Evolutionary conservation across 2,329 filamentous ascomycete species (phyloP).

Genomic region (Aspergillus sp.): DNA sequence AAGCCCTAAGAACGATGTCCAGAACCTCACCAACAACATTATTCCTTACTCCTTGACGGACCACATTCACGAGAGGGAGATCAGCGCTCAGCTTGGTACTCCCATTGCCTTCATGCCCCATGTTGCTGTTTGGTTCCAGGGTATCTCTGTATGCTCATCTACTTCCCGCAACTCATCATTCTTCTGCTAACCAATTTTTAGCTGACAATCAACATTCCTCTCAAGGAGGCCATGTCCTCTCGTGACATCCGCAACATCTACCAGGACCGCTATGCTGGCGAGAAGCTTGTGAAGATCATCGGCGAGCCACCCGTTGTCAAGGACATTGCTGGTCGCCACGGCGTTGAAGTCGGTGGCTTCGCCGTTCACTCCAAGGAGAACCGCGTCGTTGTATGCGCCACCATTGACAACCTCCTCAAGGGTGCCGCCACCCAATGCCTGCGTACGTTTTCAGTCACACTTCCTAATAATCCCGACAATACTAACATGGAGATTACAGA

Average conservation of each 20-base stretch:
- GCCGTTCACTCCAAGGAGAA: conserved; percentile 88
- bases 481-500: conserved; percentile 48
- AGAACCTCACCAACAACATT: conserved; percentile 79
- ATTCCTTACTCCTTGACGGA: conserved; percentile 89
- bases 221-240: conserved; percentile 82
- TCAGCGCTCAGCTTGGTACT: conserved; percentile 72
- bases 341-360: conserved; percentile 91
- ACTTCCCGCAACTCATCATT: neutral
- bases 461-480: neutral
- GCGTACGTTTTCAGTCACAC: conserved; percentile 58
- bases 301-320: conserved; percentile 87
- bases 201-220: conserved; percentile 85
- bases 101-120: conserved; percentile 86
- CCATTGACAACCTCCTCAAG: conserved; percentile 92
- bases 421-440: conserved; percentile 90
- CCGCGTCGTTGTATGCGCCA: conserved; percentile 89
- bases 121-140: conserved; percentile 95
- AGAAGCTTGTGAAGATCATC: conserved; percentile 89
- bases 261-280: conserved; percentile 92
- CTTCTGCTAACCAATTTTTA: conserved; percentile 31
- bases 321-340: conserved; percentile 79
- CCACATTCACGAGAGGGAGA: conserved; percentile 93
- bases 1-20: conserved; percentile 87
- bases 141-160: conserved; percentile 64
- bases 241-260: conserved; percentile 92